A percentile compares a stretch with the other conserved stretches of the same genome.
Evolutionary conservation across 1,139 yeast genomes (phyloP).

Genomic region (Magnusiomyces ingens): DNA sequence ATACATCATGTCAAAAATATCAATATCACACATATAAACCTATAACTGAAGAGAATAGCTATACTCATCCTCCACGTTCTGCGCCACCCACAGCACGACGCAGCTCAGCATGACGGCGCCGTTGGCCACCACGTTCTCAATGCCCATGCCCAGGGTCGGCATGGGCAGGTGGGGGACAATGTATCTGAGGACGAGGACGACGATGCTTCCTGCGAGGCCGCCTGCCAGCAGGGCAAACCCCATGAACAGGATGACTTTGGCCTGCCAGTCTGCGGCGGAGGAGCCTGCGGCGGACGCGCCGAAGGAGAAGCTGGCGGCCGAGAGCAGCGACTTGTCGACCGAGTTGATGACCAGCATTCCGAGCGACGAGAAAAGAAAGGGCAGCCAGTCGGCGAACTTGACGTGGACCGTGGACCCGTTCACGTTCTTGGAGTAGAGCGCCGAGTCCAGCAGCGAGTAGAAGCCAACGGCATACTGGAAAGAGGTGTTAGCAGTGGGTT

Average conservation of each 20-base stretch:
- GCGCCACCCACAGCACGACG: constrained; percentile 83
- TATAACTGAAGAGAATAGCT: constrained; percentile 81
- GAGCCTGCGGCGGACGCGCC: constrained; percentile 34
- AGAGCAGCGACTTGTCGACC: constrained; percentile 75
- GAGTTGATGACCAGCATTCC: constrained; percentile 92
- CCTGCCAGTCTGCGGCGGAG: constrained; percentile 77
- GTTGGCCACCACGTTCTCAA: constrained; percentile 78
- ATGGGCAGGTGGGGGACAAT: constrained; percentile 67
- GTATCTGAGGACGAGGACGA: constrained; percentile 79
- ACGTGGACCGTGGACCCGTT: constrained; percentile 86
- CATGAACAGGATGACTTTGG: constrained; percentile 77
- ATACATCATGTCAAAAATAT: too few species aligned
- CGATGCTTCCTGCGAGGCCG: constrained; percentile 87
- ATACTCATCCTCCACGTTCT: constrained; percentile 91
- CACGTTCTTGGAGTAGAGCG: constrained; percentile 66
- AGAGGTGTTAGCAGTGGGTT: too few species aligned
- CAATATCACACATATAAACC: too few species aligned
- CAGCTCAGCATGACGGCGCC: constrained; percentile 81
- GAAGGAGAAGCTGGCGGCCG: constrained; percentile 50
- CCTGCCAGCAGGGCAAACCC: constrained; percentile 93
- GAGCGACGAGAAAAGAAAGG: constrained; percentile 75
- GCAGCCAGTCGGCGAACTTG: constrained; percentile 87
- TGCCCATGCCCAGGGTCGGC: constrained; percentile 95
- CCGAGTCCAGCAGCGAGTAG: constrained; percentile 85
- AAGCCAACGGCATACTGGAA: constrained; percentile 71